Percentiles rank a stretch among this genome's conserved stretches.
Conservation (phyloP, 2,329 filamentous ascomycete species). For the Colletotrichum lentis region DNA sequence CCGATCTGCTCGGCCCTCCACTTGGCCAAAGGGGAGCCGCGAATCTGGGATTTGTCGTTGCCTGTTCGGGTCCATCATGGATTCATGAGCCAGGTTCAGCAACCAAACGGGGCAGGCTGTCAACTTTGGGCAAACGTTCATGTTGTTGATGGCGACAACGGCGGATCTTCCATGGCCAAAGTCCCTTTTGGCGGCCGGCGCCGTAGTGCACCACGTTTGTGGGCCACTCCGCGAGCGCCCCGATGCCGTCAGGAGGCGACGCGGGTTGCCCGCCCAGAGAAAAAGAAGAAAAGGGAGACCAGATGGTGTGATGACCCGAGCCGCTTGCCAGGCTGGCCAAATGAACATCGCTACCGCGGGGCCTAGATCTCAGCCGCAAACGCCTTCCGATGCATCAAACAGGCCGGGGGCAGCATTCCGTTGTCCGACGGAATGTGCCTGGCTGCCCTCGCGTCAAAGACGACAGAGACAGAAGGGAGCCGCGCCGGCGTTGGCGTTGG, state of each 20-base stretch:
- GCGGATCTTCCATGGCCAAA: conserved; percentile 5
- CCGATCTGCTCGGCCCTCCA: conserved; percentile 27
- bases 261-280: too few relatives aligned
- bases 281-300: conserved; percentile 1
- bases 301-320: conserved; percentile 6
- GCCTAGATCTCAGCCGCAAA: conserved; percentile 34
- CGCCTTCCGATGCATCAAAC: conserved; percentile 30
- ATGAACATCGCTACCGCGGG: conserved; percentile 8
- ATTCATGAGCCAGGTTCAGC: conserved; percentile 10
- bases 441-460: conserved; percentile 14
- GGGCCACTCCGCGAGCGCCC: background rate
- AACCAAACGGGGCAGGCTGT: conserved; percentile 5
- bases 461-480: conserved; percentile 31
- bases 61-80: conserved; percentile 9
- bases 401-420: conserved; percentile 14
- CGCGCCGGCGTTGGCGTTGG: conserved; percentile 7
- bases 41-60: conserved; percentile 16
- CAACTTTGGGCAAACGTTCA: background rate
- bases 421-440: background rate
- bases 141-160: conserved; percentile 11
- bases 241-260: conserved; percentile 8
- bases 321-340: conserved; percentile 12
- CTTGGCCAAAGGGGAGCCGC: conserved; percentile 18
- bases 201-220: conserved; percentile 5
- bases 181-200: conserved; percentile 11